phyloP scores from a whole-genome alignment of 1,284 basidiomycete species.

The Psilocybe mexicana region DNA sequence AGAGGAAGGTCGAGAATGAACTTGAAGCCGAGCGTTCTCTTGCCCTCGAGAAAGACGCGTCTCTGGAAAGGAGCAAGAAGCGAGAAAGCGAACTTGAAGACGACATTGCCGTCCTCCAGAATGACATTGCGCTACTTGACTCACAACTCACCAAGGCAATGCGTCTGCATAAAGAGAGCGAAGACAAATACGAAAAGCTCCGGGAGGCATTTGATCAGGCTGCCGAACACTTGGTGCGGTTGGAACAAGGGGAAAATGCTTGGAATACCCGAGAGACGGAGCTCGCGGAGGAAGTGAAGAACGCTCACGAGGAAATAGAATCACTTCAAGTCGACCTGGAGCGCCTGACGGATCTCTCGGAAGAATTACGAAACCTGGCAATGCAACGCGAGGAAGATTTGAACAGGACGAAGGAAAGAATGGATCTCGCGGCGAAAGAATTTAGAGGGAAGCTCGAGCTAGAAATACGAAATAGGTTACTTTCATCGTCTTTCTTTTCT shows the following conservation, averaged over 20 bases:
- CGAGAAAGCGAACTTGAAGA: conserved; percentile 86
- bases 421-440: conserved; percentile 68
- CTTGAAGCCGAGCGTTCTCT: conserved; percentile 84
- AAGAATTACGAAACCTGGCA: conserved; percentile 74
- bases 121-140: conserved; percentile 84
- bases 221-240: conserved; percentile 77
- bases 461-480: conserved; percentile 72
- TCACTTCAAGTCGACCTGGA: conserved; percentile 56
- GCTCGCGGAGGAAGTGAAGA: conserved; percentile 52
- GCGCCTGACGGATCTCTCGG: conserved; percentile 63
- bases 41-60: conserved; percentile 80
- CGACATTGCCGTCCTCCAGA: conserved; percentile 78
- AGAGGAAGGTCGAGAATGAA: conserved; percentile 78
- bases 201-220: conserved; percentile 79
- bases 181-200: conserved; percentile 76
- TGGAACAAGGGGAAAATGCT: conserved; percentile 77
- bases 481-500: conserved; percentile 13
- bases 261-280: conserved; percentile 66
- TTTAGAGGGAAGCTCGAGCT: conserved; percentile 71
- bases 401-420: conserved; percentile 73
- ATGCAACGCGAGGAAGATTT: conserved; percentile 83
- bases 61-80: conserved; percentile 86
- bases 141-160: conserved; percentile 84
- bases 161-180: conserved; percentile 72
- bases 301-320: conserved; percentile 65